Evolutionary conservation across 306 rosid genomes (phyloP), one percentile per base, ranked within the genome.

Genomic region (Aeschynomene evenia): DNA sequence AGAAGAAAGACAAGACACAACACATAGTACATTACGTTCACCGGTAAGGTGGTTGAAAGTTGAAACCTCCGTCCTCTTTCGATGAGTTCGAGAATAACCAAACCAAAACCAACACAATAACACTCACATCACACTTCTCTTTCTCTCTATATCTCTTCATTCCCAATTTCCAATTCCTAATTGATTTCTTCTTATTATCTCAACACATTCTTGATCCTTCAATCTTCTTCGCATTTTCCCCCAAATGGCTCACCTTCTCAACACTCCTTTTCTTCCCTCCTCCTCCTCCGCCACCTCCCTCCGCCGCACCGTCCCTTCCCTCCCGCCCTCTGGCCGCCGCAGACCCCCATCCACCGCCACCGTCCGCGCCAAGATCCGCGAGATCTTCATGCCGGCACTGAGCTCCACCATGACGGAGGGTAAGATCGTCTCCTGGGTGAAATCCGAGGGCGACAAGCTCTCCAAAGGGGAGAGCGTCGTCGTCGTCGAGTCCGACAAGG

Each of bases 351-450:
- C 16, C 5, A 8, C 28, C 34, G 29, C 33, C 66, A 7, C 39
- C 66, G 82, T 87, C 14, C 84, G 82, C 2, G 96, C 97, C 16
- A 95, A 87, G 92, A 89, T 95, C 88, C 91, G 99, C 2, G 99
- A 95, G 78, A 95, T 95, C 51, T 91, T 95, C 86, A 95, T 95
- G 99, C 99, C 99, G 2, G 99, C 97, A 0, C 87, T 95, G 6
- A 95, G 99, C 74, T 95, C 99, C 22, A 95, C 99, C 22, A 95
- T 95, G 97, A 91, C 97, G 0, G 99, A 91, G 74, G 99, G 99
- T 0, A 95, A 91, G 80, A 91, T 95, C 75, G 96, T 95, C 2
- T 91, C 99, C 0, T 95, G 99, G 99, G 75, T 86, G 70, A 95
- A 89, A 73, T 89, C 97, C 16, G 97, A 95, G 68, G 99, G 99